These are phyloP conservation scores for Glycine latifolia DNA, from an alignment of 306 rosid genomes.

Conservation along the genomic window DNA sequence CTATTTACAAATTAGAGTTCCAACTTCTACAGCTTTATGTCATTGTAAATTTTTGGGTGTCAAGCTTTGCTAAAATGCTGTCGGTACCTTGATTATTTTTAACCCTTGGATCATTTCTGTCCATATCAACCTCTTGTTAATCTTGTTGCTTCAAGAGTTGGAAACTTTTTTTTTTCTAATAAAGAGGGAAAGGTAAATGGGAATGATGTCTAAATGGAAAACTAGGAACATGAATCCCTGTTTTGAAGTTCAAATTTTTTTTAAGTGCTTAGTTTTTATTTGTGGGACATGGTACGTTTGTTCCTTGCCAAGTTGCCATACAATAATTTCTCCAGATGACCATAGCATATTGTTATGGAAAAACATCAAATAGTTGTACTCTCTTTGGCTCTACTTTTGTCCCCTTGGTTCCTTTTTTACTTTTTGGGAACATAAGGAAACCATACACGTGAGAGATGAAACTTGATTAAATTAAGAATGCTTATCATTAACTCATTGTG, in stretches of 20 bases:
- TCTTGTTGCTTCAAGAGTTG: background rate
- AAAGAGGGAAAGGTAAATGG: background rate
- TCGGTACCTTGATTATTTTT: background rate
- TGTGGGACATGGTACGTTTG: background rate
- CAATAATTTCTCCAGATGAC: background rate
- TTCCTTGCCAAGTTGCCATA: background rate
- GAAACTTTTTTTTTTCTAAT: background rate
- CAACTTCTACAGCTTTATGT: slow-evolving; percentile 6
- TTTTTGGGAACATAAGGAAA: background rate
- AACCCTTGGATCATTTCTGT: background rate
- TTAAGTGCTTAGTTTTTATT: background rate
- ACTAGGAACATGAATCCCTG: background rate
- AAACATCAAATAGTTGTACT: background rate
- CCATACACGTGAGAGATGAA: background rate
- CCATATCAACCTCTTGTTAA: background rate
- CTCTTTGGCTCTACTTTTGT: background rate
- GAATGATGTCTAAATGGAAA: slow-evolving; percentile 23
- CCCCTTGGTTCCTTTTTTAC: background rate
- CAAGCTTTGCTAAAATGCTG: slow-evolving; percentile 25
- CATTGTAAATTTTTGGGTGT: slow-evolving; percentile 20
- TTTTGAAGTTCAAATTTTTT: background rate
- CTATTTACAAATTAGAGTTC: slow-evolving; percentile 11
- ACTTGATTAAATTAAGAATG: background rate
- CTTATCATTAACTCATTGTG: background rate
- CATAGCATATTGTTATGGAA: background rate